Evolutionary conservation across 768 basidiomycete genomes (phyloP), one percentile per base, ranked within the genome.

Genomic region (Clavaria fumosa): DNA sequence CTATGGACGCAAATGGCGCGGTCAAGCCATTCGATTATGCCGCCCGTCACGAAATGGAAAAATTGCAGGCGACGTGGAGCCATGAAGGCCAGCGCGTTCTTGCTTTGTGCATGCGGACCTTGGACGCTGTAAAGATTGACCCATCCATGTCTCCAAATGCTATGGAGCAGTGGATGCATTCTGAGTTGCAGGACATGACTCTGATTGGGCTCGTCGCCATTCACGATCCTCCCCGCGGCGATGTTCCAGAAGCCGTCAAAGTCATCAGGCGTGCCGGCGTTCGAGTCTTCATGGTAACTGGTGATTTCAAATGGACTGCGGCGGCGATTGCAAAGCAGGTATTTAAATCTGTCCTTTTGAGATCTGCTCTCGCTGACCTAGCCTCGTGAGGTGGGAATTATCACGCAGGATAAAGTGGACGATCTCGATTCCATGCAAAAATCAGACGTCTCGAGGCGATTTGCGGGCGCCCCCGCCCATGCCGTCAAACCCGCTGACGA

Each of bases 281-380:
- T 51, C 76, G 75, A 52, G 75, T 79, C 23, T 78, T 78, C 69
- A 78, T 79, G 77, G 70, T 79, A 3, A 79, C 75, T 18, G 75
- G 73, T 66, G 75, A 78, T 47, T 75, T 78, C 52, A 74, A 75
- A 2, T 76, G 76, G 56, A 79, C 77, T 0, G 77, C 77, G 1
- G 74, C 78, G 49, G 76, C 77, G 9, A 78, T 79, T 43, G 76
- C 76, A 7, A 64, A 75, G 45, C 78, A 79, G 58, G 77, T 79
- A 46, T 23, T 22, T 7, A 7, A 70, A 76, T 38, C 51, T n/a
- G n/a, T n/a, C n/a, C n/a, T 75, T 28, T 70, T 74, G 3, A 73
- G 76, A 40, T 74, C 73, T 4, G 65, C 67, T 38, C 67, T 76
- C 40, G 69, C 70, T 11, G 56, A 75, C 22, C 61, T 63, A 12